These are phyloP conservation scores for Penicillium pancosmium DNA, from an alignment of 495 filamentous ascomycete species.

Conservation along the genomic window DNA sequence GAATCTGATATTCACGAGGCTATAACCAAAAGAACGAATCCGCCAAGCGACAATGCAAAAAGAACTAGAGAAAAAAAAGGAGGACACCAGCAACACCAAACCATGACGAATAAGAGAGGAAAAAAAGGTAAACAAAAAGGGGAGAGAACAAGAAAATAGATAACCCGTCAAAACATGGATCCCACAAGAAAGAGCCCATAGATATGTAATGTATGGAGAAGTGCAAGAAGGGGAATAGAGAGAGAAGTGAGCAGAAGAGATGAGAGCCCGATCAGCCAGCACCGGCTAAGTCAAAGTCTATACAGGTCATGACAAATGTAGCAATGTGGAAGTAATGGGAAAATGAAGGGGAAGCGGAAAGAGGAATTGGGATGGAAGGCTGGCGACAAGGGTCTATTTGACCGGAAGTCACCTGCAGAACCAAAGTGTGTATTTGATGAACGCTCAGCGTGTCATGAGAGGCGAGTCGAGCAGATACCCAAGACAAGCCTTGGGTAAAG, in stretches of 20 bases:
- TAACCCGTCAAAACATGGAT: neutral
- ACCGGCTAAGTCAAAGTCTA: slow-evolving; percentile 30
- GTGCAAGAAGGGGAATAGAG: slow-evolving; percentile 24
- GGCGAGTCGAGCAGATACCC: neutral
- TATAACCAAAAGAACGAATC: neutral
- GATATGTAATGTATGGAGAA: slow-evolving; percentile 30
- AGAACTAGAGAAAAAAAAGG: neutral
- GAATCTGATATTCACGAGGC: slow-evolving; percentile 3
- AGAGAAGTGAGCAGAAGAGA: neutral
- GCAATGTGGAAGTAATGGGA: slow-evolving; percentile 4
- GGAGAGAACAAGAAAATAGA: slow-evolving; percentile 9
- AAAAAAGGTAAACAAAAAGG: slow-evolving; percentile 4
- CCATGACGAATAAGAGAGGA: slow-evolving; percentile 20
- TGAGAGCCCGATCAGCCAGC: slow-evolving; percentile 22
- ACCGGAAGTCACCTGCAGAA: neutral
- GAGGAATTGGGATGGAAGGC: neutral
- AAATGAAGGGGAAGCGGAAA: neutral
- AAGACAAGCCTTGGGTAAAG: neutral
- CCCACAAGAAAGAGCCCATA: slow-evolving; percentile 12
- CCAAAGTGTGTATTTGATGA: neutral
- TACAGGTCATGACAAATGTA: slow-evolving; percentile 32
- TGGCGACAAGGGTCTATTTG: too few species aligned
- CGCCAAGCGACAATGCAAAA: slow-evolving; percentile 5
- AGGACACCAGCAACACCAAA: slow-evolving; percentile 28
- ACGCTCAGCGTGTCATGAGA: slow-evolving; percentile 3